These are phyloP conservation scores for Colletotrichum sp. DNA, from an alignment of 2,329 filamentous ascomycete genomes.

Conservation along the genomic window DNA sequence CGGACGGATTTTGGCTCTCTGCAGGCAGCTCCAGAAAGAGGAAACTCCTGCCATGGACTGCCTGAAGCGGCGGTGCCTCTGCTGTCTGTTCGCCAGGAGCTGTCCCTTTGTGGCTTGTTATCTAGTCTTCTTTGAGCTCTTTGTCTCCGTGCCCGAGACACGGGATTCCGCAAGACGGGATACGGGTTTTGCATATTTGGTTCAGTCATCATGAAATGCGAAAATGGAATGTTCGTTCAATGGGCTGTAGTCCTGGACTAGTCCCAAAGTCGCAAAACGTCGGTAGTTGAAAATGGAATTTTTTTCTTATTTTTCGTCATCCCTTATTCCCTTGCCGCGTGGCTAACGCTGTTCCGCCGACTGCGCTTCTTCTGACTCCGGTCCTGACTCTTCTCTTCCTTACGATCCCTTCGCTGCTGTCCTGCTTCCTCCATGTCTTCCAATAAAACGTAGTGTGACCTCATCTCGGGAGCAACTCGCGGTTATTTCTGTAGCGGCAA, in stretches of 20 bases:
- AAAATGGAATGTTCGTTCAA: background rate
- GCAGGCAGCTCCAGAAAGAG: background rate
- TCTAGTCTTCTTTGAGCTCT: background rate
- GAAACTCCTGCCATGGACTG: background rate
- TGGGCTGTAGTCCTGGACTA: background rate
- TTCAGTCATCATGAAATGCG: background rate
- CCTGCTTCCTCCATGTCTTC: background rate
- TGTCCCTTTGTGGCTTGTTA: background rate
- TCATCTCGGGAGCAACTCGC: background rate
- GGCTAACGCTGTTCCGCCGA: background rate
- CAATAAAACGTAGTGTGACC: background rate
- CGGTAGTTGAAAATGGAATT: background rate
- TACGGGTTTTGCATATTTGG: background rate
- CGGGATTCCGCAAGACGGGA: background rate
- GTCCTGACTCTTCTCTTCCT: background rate
- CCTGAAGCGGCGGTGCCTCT: background rate
- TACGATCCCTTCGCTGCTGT: background rate
- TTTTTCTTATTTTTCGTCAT: background rate
- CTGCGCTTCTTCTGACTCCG: background rate
- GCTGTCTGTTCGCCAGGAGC: background rate
- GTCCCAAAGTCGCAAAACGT: background rate
- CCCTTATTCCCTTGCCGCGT: background rate
- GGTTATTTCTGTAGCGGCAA: conserved; percentile 46
- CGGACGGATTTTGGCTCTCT: background rate
- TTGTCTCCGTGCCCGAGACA: background rate